A percentile compares a stretch with the other conserved stretches of the same genome.
These are phyloP conservation scores for Nigrospora oryzae DNA, from an alignment of 2,329 filamentous ascomycete genomes.

Conservation along the genomic window DNA sequence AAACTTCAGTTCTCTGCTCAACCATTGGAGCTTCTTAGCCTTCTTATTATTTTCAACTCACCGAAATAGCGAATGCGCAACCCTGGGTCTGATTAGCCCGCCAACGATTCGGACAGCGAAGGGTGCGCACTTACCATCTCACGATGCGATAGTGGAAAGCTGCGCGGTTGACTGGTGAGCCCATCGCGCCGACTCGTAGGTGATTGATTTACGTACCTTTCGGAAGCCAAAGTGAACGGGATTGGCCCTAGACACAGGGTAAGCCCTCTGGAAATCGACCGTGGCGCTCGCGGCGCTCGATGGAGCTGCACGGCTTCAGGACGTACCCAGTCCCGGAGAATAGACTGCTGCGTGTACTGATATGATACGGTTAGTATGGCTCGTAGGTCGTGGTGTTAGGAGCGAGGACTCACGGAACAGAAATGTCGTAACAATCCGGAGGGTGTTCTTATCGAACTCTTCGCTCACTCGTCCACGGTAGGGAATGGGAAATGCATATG, in stretches of 20 bases:
- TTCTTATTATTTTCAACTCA: no score
- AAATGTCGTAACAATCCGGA: constrained; percentile 25
- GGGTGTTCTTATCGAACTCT: constrained; percentile 5
- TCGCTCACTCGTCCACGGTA: neutral
- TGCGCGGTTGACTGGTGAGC: neutral
- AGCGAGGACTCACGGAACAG: constrained; percentile 18
- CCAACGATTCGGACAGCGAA: no score
- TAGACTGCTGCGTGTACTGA: constrained; percentile 31
- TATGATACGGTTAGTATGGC: neutral
- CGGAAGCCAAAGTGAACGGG: constrained; percentile 40
- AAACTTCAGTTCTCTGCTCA: no score
- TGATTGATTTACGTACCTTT: constrained; percentile 17
- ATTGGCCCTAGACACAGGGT: constrained; percentile 29
- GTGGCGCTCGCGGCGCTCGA: no score
- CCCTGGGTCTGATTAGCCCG: constrained; percentile 13
- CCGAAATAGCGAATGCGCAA: constrained; percentile 35
- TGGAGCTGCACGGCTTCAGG: neutral
- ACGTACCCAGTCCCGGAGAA: constrained; percentile 24
- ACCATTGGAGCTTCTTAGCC: no score
- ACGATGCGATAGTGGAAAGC: neutral
- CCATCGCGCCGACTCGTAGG: neutral
- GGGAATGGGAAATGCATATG: constrained; percentile 18
- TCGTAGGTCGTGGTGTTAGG: neutral
- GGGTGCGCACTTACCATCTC: neutral
- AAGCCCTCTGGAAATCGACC: neutral